Evolutionary conservation across 352 stramenopile genomes (phyloP), one percentile per base, ranked within the genome.

Genomic region (Globisporangium nunn): DNA sequence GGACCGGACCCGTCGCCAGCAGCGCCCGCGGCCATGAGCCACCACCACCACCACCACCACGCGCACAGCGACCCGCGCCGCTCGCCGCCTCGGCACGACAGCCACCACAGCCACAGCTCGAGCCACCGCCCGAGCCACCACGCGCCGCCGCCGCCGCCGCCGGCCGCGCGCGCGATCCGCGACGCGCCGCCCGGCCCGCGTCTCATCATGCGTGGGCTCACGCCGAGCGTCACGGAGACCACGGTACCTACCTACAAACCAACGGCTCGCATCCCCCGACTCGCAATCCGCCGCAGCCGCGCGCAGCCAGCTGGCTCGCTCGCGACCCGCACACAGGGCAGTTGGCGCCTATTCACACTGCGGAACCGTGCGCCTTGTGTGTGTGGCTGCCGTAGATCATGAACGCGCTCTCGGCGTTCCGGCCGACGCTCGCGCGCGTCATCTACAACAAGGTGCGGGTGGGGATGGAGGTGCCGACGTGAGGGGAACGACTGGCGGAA

Each of bases 391-490:
- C 53, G 47, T 75, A 95, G 85, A 81, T 95, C 46, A 62, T 83
- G 49, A 58, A 65, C 17, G 69, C 64, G 18, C 66, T 95, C 10
- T 61, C 63, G 15, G 48, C 66, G 4, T 91, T 91, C 48, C 66
- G 54, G 18, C 85, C 85, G 30, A 52, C 71, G 12, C 62, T 70
- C 14, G 72, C 68, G 8, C 66, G 73, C 47, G 64, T 72, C 48
- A 90, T 95, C 61, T 70, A 80, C 52, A 68, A 91, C 53, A 89
- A 91, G 73, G 82, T 88, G 57, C 37, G 37, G 37, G 14, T 15
- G 58, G 49, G 18, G 6, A 35, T 23, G 23, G 23, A 37, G 33
- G 33, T 37, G 33, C 33, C 23, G 45, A 50, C 45, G 33, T 37
- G 33, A 11, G 33, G 23, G 23, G 23, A 23, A 4, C 33, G 33